Evolutionary conservation across 2,329 filamentous ascomycete genomes (phyloP).

Genomic region (Aschersonia sp.): DNA sequence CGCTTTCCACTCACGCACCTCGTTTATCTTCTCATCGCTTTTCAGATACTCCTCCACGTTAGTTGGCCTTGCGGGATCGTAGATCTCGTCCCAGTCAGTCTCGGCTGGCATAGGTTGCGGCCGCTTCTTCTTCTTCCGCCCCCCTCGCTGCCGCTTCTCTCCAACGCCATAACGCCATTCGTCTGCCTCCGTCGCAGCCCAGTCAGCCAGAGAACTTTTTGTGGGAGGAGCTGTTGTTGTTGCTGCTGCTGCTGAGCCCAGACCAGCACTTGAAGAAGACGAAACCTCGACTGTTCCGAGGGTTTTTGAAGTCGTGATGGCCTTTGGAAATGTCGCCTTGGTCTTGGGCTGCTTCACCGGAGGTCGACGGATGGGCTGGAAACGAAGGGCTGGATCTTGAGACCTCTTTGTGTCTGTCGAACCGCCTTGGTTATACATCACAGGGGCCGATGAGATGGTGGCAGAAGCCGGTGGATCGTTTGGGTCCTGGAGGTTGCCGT

Average conservation of each 20-base stretch:
- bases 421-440: conserved; percentile 49
- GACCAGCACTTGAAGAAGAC: too few relatives aligned
- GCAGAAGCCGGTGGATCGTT: conserved; percentile 28
- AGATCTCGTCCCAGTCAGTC: conserved; percentile 84
- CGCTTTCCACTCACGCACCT: conserved; percentile 75
- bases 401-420: conserved; percentile 44
- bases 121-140: conserved; percentile 63
- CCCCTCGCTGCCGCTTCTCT: conserved; percentile 60
- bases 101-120: conserved; percentile 41
- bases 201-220: conserved; percentile 66
- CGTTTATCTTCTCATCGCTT: conserved; percentile 69
- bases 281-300: not conserved
- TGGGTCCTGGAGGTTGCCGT: conserved; percentile 67
- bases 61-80: conserved; percentile 70
- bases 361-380: conserved; percentile 74
- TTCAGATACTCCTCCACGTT: conserved; percentile 72
- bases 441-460: conserved; percentile 67
- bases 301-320: conserved; percentile 18
- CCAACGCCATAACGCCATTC: conserved; percentile 54
- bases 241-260: too few relatives aligned
- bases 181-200: conserved; percentile 64
- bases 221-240: conserved; percentile 13
- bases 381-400: conserved; percentile 51
- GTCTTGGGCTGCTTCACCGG: conserved; percentile 42
- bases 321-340: conserved; percentile 44